phyloP scores from a whole-genome alignment of 139 green algal genomes.

The Closterium sp. region DNA sequence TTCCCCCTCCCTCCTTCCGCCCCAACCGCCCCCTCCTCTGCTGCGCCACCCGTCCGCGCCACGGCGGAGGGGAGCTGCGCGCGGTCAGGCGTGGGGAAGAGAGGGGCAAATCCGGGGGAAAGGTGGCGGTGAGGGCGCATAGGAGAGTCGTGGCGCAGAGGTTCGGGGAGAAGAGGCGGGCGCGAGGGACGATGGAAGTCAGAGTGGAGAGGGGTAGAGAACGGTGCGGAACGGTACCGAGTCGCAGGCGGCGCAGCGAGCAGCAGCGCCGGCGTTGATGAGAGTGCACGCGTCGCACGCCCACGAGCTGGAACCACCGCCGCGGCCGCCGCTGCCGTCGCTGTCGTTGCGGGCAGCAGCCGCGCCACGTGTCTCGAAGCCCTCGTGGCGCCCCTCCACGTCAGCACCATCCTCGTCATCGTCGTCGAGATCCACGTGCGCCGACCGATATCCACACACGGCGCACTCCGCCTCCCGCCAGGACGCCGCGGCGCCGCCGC shows the following conservation, averaged over 20 bases:
- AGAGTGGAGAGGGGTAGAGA: background rate
- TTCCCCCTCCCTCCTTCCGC: background rate
- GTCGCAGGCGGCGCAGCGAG: background rate
- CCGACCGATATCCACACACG: background rate
- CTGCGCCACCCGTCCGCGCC: background rate
- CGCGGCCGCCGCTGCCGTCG: too few relatives aligned
- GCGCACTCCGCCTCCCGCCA: background rate
- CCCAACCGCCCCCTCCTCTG: background rate
- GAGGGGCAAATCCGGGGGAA: background rate
- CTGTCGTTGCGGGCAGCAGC: too few relatives aligned
- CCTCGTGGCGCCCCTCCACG: background rate
- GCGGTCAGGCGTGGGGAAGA: background rate
- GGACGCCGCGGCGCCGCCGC: background rate
- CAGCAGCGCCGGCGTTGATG: background rate
- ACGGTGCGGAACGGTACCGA: background rate
- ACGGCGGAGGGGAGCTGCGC: background rate
- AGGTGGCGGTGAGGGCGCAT: background rate
- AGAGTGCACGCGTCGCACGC: background rate
- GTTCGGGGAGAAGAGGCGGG: too few relatives aligned
- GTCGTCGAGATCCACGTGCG: background rate
- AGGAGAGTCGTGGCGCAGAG: background rate
- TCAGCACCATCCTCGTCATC: background rate
- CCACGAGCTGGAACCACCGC: too few relatives aligned
- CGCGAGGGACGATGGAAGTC: background rate
- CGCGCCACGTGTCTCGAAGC: too few relatives aligned